phyloP scores from a whole-genome alignment of 2,329 filamentous ascomycete genomes.

The Colletotrichum coccodes region DNA sequence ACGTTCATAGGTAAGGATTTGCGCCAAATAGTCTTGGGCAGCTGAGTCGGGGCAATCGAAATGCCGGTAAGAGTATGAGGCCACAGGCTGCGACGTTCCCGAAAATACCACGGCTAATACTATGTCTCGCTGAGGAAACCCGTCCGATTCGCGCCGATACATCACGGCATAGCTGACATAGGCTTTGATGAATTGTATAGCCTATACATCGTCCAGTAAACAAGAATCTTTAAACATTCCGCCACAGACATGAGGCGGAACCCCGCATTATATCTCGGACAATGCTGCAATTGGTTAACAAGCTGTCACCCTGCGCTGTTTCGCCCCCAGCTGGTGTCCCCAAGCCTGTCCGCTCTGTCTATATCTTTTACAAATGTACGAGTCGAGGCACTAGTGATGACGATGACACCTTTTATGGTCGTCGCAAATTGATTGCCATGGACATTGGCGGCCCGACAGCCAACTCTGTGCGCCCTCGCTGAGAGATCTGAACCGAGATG shows the following conservation, averaged over 20 bases:
- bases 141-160: not conserved
- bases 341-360: not conserved
- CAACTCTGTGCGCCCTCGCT: not conserved
- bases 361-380: not conserved
- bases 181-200: not conserved
- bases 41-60: too few relatives aligned
- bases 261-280: not conserved
- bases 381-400: not conserved
- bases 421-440: not conserved
- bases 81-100: not conserved
- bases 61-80: not conserved
- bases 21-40: not conserved
- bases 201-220: not conserved
- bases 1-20: not conserved
- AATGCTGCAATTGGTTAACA: not conserved
- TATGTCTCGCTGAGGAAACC: not conserved
- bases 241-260: not conserved
- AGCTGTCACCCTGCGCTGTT: not conserved
- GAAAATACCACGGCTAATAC: too few relatives aligned
- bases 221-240: not conserved
- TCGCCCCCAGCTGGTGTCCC: not conserved
- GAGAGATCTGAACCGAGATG: not conserved
- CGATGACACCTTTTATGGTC: not conserved
- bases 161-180: not conserved
- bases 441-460: not conserved